phyloP scores from a whole-genome alignment of 345 rosid species.

The Syzygium oleosum region DNA sequence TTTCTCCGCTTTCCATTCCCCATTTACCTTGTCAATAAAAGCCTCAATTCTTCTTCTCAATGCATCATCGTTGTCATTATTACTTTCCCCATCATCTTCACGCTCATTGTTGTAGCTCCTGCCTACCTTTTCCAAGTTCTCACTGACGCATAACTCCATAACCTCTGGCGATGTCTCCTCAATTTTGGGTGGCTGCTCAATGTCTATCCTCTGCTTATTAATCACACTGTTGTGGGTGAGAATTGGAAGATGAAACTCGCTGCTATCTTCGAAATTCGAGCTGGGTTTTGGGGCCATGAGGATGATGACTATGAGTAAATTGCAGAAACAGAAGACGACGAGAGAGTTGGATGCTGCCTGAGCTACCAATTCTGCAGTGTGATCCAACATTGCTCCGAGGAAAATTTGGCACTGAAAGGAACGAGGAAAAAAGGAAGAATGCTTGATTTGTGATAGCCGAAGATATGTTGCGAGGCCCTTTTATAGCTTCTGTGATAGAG shows the following conservation, averaged over 20 bases:
- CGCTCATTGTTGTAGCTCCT: not conserved
- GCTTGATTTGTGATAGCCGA: not conserved
- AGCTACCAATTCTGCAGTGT: slow-evolving; percentile 17
- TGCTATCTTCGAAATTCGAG: not conserved
- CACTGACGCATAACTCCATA: not conserved
- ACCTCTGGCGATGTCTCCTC: not conserved
- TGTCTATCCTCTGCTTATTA: not conserved
- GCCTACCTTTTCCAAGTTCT: not conserved
- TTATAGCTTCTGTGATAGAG: not conserved
- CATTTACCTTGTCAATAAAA: slow-evolving; percentile 44
- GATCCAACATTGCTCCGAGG: slow-evolving; percentile 15
- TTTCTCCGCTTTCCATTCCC: slow-evolving; percentile 48
- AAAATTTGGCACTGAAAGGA: not conserved
- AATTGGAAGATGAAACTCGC: not conserved
- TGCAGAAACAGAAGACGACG: slow-evolving; percentile 38
- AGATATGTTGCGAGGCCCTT: not conserved
- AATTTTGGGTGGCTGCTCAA: not conserved
- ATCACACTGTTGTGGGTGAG: not conserved
- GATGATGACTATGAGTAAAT: slow-evolving; percentile 34
- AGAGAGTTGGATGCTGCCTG: slow-evolving; percentile 36
- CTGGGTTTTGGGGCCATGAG: slow-evolving; percentile 22
- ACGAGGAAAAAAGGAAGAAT: not conserved
- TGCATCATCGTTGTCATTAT: slow-evolving; percentile 21
- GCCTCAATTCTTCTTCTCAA: slow-evolving; percentile 53
- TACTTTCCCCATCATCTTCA: not conserved